phyloP scores from a whole-genome alignment of 202 grass and related monocot species.

The Schoenoplectus tabernaemontani region DNA sequence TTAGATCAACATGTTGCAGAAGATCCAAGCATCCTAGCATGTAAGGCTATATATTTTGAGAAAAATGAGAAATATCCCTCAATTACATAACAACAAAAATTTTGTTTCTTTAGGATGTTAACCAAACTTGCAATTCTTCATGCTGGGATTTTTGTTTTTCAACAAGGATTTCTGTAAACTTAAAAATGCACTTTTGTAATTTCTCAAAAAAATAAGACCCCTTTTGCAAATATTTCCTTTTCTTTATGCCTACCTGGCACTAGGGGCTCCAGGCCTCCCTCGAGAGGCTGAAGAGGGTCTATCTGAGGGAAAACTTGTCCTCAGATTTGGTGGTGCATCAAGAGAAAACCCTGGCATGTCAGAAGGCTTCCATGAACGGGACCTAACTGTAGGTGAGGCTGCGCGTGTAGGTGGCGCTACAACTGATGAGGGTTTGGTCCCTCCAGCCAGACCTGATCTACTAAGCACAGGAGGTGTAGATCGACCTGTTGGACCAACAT shows the following conservation, averaged over 20 bases:
- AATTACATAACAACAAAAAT: neutral
- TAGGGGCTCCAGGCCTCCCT: slow-evolving; percentile 78
- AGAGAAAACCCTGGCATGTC: slow-evolving; percentile 83
- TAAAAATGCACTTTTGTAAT: neutral
- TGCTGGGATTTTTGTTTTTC: neutral
- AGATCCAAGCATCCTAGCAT: neutral
- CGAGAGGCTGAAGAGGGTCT: slow-evolving; percentile 76
- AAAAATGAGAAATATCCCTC: neutral
- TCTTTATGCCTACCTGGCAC: slow-evolving; percentile 25
- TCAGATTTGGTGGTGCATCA: slow-evolving; percentile 72
- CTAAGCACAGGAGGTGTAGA: slow-evolving; percentile 38
- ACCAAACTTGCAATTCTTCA: neutral
- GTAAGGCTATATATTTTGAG: neutral
- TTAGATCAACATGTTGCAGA: neutral
- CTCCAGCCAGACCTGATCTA: slow-evolving; percentile 36
- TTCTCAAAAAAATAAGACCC: neutral
- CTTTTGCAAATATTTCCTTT: neutral
- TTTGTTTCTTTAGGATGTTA: neutral
- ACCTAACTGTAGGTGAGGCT: slow-evolving; percentile 72
- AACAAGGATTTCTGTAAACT: neutral
- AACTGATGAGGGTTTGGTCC: slow-evolving; percentile 29
- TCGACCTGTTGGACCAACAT: slow-evolving; percentile 39
- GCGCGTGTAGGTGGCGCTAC: slow-evolving; percentile 39
- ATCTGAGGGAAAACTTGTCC: slow-evolving; percentile 72
- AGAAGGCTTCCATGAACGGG: slow-evolving; percentile 79